Conservation (phyloP, 2,329 filamentous ascomycete genomes). For the Verticillium isaacii region DNA sequence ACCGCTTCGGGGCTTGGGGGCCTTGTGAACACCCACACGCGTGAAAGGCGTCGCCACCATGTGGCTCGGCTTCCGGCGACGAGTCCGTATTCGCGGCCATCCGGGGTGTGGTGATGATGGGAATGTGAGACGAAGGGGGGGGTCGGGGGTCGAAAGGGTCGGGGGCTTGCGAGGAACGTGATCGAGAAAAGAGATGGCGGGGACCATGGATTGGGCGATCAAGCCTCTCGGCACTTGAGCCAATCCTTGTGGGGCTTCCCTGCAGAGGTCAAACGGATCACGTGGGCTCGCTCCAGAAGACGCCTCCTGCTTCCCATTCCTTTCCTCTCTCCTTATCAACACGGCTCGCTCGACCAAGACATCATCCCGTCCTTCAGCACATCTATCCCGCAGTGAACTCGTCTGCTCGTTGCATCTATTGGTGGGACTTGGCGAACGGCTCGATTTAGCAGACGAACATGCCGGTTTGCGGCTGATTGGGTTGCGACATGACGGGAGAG, state of each 20-base stretch:
- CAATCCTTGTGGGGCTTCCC: neutral
- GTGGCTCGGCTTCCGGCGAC: neutral
- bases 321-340: neutral
- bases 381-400: neutral
- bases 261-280: neutral
- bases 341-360: neutral
- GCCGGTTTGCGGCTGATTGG: neutral
- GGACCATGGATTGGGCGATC: neutral
- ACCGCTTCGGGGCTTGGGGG: neutral
- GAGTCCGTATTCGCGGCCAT: neutral
- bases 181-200: neutral
- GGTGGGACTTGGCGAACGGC: neutral
- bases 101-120: neutral
- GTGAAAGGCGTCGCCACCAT: neutral
- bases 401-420: neutral
- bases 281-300: neutral
- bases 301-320: neutral
- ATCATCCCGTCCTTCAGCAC: neutral
- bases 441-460: neutral
- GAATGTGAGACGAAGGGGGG: neutral
- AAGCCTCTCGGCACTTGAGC: neutral
- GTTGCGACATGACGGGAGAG: neutral
- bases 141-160: neutral
- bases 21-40: neutral
- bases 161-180: neutral